A percentile compares a stretch with the other conserved stretches of the same genome.
Evolutionary conservation across 2,329 filamentous ascomycete species (phyloP).

Genomic region (Colletotrichum acutatum): DNA sequence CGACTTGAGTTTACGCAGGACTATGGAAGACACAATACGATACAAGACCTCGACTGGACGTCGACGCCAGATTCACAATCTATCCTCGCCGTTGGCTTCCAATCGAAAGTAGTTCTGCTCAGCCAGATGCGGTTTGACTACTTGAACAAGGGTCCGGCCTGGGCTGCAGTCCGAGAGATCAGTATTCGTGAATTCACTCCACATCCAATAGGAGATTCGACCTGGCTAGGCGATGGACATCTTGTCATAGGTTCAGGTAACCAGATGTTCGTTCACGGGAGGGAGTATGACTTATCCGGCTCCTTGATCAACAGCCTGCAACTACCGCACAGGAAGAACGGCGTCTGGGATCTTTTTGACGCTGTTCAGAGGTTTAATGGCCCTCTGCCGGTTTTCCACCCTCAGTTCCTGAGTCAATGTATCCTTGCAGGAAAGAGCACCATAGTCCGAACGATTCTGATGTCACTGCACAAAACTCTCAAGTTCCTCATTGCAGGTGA

Average conservation of each 20-base stretch:
- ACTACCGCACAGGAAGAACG: conserved; percentile 59
- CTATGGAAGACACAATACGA: conserved; percentile 77
- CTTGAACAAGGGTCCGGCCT: conserved; percentile 87
- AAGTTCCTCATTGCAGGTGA: conserved; percentile 89
- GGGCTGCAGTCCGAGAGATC: conserved; percentile 87
- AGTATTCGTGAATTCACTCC: conserved; percentile 84
- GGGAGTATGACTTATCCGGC: conserved; percentile 74
- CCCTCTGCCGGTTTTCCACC: conserved; percentile 89
- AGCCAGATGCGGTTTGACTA: conserved; percentile 94
- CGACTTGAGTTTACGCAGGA: conserved; percentile 84
- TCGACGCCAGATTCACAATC: conserved; percentile 90
- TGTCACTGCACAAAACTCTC: conserved; percentile 78
- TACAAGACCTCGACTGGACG: conserved; percentile 93
- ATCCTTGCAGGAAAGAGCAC: conserved; percentile 81
- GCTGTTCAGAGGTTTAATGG: conserved; percentile 87
- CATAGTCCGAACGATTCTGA: conserved; percentile 78
- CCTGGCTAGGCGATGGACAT: conserved; percentile 88
- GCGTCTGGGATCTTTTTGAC: conserved; percentile 78
- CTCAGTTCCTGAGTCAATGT: conserved; percentile 88
- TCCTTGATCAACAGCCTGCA: conserved; percentile 65
- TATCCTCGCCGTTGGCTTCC: conserved; percentile 91
- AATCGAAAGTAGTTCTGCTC: conserved; percentile 83
- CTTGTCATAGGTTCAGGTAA: conserved; percentile 91
- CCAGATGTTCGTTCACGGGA: conserved; percentile 86
- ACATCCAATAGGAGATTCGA: conserved; percentile 91